Evolutionary conservation across 352 stramenopile species (phyloP).

Genomic region (Phytophthora capsici): DNA sequence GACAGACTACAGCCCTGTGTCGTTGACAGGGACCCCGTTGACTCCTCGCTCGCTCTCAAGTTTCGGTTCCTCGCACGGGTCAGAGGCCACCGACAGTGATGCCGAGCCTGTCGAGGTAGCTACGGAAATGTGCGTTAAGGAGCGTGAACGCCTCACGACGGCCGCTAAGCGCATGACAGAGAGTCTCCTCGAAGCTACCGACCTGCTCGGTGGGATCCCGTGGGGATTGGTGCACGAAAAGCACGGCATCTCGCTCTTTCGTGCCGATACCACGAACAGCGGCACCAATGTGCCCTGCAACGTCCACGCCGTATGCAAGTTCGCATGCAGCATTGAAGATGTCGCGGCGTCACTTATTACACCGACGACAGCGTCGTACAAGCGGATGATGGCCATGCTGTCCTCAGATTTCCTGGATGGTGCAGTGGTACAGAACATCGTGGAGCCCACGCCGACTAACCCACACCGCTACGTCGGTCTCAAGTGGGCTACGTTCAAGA

Average conservation of each 20-base stretch:
- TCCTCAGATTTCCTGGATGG: conserved; percentile 87
- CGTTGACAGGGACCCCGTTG: conserved; percentile 15
- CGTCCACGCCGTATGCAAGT: conserved; percentile 87
- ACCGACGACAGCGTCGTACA: conserved; percentile 77
- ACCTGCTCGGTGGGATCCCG: conserved; percentile 72
- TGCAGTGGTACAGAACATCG: conserved; percentile 82
- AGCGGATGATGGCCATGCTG: conserved; percentile 86
- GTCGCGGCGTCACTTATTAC: conserved; percentile 86
- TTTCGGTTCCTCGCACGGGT: conserved; percentile 27
- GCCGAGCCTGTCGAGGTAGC: conserved; percentile 14
- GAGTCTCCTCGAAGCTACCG: conserved; percentile 74
- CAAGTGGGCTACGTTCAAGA: conserved; percentile 90
- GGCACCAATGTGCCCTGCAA: conserved; percentile 76
- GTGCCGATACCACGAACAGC: conserved; percentile 58
- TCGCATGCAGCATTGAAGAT: conserved; percentile 81
- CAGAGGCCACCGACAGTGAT: conserved; percentile 29
- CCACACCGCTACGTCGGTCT: conserved; percentile 83
- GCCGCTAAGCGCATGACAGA: conserved; percentile 86
- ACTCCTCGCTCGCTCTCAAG: conserved; percentile 28
- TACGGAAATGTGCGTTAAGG: conserved; percentile 49
- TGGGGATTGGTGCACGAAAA: conserved; percentile 84
- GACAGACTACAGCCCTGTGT: conserved; percentile 29
- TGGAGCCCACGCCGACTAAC: conserved; percentile 66
- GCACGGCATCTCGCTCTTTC: conserved; percentile 86
- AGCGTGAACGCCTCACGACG: conserved; percentile 73